Conservation (phyloP, 495 filamentous ascomycete species). For the Xeromyces bisporus region DNA sequence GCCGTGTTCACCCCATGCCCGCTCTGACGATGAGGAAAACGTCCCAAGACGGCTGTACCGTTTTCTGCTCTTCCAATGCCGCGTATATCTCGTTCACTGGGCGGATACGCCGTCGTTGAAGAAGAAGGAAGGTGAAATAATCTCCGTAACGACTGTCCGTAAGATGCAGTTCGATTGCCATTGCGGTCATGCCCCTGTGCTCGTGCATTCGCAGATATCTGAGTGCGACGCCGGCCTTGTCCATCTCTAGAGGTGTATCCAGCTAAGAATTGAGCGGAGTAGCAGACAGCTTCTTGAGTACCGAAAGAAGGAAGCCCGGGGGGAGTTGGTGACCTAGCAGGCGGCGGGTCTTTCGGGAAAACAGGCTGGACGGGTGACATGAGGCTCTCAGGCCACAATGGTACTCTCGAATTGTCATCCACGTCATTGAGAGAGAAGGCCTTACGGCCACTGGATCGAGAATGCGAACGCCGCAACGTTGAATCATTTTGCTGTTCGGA, state of each 20-base stretch:
- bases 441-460: constrained; percentile 1
- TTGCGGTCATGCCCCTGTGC: background rate
- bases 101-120: constrained; percentile 1
- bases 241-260: constrained; percentile 1
- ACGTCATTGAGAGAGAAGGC: constrained; percentile 10
- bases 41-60: constrained; percentile 22
- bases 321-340: constrained; percentile 25
- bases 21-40: constrained; percentile 23
- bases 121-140: constrained; percentile 11
- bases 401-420: constrained; percentile 2
- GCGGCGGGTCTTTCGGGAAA: constrained; percentile 23
- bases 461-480: constrained; percentile 1
- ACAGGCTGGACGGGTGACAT: constrained; percentile 13
- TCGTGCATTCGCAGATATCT: background rate
- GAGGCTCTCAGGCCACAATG: constrained; percentile 13
- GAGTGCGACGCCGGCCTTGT: constrained; percentile 1
- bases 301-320: constrained; percentile 32
- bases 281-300: constrained; percentile 23
- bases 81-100: constrained; percentile 1
- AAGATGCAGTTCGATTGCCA: constrained; percentile 6
- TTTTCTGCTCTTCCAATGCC: constrained; percentile 19
- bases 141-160: constrained; percentile 12
- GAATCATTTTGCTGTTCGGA: constrained; percentile 2
- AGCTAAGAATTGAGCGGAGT: constrained; percentile 13
- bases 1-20: constrained; percentile 17